Percentiles rank a stretch among this genome's conserved stretches.
Evolutionary conservation across 345 rosid species (phyloP).

Genomic region (Arabidopsis suecica): DNA sequence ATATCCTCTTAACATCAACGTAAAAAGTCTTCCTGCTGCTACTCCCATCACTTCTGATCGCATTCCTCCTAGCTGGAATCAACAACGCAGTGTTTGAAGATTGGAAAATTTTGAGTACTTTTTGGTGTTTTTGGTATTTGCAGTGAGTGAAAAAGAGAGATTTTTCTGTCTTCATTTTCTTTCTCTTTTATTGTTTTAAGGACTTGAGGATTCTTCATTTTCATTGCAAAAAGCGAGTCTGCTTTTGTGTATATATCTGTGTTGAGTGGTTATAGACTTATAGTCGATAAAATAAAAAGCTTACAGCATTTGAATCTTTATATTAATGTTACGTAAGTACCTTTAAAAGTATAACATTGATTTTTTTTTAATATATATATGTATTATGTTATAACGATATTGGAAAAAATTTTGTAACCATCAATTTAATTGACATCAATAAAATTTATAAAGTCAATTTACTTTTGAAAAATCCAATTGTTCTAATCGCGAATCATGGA

Average conservation of each 20-base stretch:
- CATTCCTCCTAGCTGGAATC: slow-evolving; percentile 49
- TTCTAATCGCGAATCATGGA: no score
- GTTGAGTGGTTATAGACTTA: neutral
- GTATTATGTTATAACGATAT: no score
- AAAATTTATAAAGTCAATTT: no score
- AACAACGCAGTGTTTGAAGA: slow-evolving; percentile 37
- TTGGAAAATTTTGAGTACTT: neutral
- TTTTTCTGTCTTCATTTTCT: neutral
- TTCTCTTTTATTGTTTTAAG: slow-evolving; percentile 8
- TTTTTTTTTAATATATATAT: no score
- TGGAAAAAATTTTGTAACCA: no score
- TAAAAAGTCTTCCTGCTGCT: slow-evolving; percentile 63
- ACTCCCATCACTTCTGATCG: slow-evolving; percentile 44
- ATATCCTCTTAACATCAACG: slow-evolving; percentile 66
- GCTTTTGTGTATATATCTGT: slow-evolving; percentile 20
- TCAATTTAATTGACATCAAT: no score
- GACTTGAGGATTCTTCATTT: slow-evolving; percentile 32
- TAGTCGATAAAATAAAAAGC: slow-evolving; percentile 24
- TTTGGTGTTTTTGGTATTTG: slow-evolving; percentile 24
- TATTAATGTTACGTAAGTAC: no score
- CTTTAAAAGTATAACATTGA: no score
- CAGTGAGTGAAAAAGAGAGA: slow-evolving; percentile 21
- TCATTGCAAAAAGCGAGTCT: neutral
- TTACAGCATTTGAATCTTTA: neutral
- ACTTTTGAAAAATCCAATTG: no score